Evolutionary conservation across 768 basidiomycete genomes (phyloP), one percentile per base, ranked within the genome.

Genomic region (Tephrocybe sp.): DNA sequence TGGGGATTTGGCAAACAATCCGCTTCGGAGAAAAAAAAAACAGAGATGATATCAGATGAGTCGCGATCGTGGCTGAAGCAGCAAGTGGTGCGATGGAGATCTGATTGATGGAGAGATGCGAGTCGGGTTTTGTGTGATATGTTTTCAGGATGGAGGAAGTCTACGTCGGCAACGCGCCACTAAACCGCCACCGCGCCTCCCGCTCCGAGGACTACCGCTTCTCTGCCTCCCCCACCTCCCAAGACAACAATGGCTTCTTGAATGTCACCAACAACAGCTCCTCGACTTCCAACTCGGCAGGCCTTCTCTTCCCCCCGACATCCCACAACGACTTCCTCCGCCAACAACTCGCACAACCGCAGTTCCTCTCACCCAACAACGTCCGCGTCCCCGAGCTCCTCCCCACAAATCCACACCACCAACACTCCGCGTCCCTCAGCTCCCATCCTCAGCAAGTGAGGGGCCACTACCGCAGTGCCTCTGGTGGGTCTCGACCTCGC

Each of bases 151-250:
- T n/a, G n/a, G n/a, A n/a, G n/a, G n/a, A n/a, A n/a, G n/a, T n/a
- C n/a, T n/a, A 68, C 40, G 30, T 57, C 0, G 59, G 55, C 4
- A 51, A 46, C 10, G 55, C 55, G 4, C 28, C 44, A 7, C 24
- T 38, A 7, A 51, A 57, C 8, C 64, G 64, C 24, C 63, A 66
- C 23, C 64, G 69, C 25, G 58, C 51, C 39, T 66, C 68, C 1
- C 59, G 68, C 17, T 66, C 65, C 2, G 86, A 88, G 62, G 86
- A 87, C 58, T 68, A 81, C 20, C 58, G 56, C 11, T 36, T 54
- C 40, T 25, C 45, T n/a, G 11, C 23, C 30, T 38, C 37, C 34
- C 18, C 45, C 20, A n/a, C 23, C 30, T 38, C 37, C 34, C 18
- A 44, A 17, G 28, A 39, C 32, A 36, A 36, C 34, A 15, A n/a